Conservation (phyloP, 164 flowering plant genomes). For the Chimonanthus salicifolius region DNA sequence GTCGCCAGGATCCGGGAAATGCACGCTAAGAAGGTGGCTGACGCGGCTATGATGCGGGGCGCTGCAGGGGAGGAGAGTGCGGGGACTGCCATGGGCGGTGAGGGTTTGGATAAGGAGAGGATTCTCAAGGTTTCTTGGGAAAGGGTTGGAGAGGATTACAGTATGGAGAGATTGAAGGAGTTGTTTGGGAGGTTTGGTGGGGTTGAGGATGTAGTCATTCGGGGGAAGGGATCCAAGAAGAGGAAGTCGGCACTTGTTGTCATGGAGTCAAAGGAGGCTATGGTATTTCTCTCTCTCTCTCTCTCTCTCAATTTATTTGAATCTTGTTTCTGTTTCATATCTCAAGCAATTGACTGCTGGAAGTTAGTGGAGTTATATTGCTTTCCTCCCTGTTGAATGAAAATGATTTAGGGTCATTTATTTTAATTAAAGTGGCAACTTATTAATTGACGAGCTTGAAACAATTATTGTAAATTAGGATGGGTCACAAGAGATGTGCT, state of each 20-base stretch:
- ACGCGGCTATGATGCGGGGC: constrained; percentile 4
- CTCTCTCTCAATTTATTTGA: not conserved
- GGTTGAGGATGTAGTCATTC: constrained; percentile 78
- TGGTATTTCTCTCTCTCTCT: constrained; percentile 35
- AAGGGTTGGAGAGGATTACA: constrained; percentile 45
- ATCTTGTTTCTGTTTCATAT: no score
- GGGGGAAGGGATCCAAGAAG: constrained; percentile 42
- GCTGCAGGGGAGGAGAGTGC: constrained; percentile 7
- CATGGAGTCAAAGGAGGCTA: constrained; percentile 70
- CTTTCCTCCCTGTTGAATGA: no score
- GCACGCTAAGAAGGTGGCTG: constrained; percentile 33
- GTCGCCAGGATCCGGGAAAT: constrained; percentile 60
- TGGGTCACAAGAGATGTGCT: no score
- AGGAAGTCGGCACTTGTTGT: constrained; percentile 71
- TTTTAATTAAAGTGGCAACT: no score
- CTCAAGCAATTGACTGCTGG: no score
- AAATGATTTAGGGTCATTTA: no score
- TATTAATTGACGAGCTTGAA: no score
- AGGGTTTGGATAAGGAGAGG: constrained; percentile 45
- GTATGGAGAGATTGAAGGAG: constrained; percentile 44
- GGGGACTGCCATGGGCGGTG: constrained; percentile 4
- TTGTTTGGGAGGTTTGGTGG: constrained; percentile 63
- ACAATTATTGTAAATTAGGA: no score
- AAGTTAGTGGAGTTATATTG: no score
- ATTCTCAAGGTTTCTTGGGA: constrained; percentile 82